Base-by-base conservation (phyloP, 768 basidiomycete species). In the Russula sp. region DNA sequence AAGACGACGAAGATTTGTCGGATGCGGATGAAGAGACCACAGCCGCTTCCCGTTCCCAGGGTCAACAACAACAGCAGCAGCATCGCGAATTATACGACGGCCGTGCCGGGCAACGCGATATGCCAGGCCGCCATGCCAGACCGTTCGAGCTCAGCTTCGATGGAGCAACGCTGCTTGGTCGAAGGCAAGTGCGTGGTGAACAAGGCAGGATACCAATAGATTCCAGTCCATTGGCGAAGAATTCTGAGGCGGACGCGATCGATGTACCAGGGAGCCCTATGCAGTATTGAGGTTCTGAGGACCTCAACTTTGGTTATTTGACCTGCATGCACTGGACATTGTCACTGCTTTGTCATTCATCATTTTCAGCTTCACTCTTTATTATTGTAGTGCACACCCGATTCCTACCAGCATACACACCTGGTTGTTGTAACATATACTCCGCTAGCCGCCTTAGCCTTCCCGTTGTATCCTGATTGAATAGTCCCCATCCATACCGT, bases 91-190 rank as follows among this genome's bases (percentile, higher is more conserved):
- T 72, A 73, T 83, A 83, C 71, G 88, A 86, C 42, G 88, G 88
- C 1, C 80, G 88, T 40, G 89, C 88, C 0, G 89, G 89, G n/a
- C 78, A 79, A 63, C 76, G 88, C n/a, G 89, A 89, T 74, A 79
- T 73, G 6, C 84, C 82, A 40, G 73, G 74, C 61, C 71, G 77
- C 30, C 32, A 72, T 56, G 70, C 71, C 28, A 54, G 62, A 42
- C 73, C 64, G 10, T 99, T 99, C 71, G 92, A 98, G 73, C 81
- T 99, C 62, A 89, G 94, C 72, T 76, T 99, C 58, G 84, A 90
- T 69, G 86, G 82, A 63, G 92, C 97, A 26, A 98, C 96, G 3
- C 76, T 98, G 1, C 80, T 98, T 7, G 93, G 90, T 14, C 76
- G 89, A 68, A 77, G 90, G 63, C 85, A 85, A 69, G 80, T 76